A percentile compares a stretch with the other conserved stretches of the same genome.
Evolutionary conservation across 2,329 filamentous ascomycete species (phyloP).

Genomic region (Sporothrix pseudoabietina): DNA sequence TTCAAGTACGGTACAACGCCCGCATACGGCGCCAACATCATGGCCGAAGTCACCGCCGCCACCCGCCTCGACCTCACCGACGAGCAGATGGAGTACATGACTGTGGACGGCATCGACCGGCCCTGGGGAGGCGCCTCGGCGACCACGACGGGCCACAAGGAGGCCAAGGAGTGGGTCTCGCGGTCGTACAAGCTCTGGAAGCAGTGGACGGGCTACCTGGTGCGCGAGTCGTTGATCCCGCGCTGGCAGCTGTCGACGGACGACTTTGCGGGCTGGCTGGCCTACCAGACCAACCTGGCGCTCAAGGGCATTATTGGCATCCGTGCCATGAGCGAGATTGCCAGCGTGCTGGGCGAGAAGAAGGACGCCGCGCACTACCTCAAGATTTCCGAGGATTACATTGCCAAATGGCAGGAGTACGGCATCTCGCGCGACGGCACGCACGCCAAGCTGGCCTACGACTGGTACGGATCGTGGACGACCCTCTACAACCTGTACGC

Average conservation of each 20-base stretch:
- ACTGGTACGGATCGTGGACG: conserved; percentile 78
- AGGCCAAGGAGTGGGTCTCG: conserved; percentile 46
- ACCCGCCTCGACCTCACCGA: conserved; percentile 29
- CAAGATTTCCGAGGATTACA: conserved; percentile 66
- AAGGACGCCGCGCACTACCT: conserved; percentile 63
- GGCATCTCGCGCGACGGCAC: conserved; percentile 67
- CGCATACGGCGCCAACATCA: conserved; percentile 46
- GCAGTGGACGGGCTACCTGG: conserved; percentile 74
- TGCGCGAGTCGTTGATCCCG: conserved; percentile 69
- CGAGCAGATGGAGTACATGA: conserved; percentile 31
- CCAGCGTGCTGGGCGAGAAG: conserved; percentile 59
- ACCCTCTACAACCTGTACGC: conserved; percentile 75
- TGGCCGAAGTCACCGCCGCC: conserved; percentile 33
- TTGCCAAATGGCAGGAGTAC: conserved; percentile 69
- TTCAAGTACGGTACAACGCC: conserved; percentile 62
- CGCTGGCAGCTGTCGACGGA: conserved; percentile 75
- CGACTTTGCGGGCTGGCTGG: conserved; percentile 75
- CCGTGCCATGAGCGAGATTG: conserved; percentile 73
- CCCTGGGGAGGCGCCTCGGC: conserved; percentile 54
- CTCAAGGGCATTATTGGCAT: conserved; percentile 78
- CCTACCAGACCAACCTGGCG: conserved; percentile 73
- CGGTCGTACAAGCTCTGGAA: conserved; percentile 70
- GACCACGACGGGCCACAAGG: conserved; percentile 47
- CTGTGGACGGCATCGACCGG: conserved; percentile 39
- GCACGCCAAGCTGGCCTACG: conserved; percentile 73